Evolutionary conservation across 2,329 filamentous ascomycete species (phyloP).

Genomic region (Fusarium foetens): DNA sequence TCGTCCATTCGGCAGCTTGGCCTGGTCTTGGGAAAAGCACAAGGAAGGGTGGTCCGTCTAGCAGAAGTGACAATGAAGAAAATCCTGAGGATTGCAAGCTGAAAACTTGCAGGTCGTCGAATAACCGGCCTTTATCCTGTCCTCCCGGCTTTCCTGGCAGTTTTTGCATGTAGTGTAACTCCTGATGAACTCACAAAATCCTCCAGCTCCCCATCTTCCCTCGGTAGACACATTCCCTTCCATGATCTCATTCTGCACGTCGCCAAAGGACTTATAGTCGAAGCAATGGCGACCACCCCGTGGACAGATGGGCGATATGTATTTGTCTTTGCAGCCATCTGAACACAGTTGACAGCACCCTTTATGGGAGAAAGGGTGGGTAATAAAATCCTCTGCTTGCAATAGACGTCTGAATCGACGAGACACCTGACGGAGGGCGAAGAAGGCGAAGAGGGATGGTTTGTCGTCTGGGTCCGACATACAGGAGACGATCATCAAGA

Average conservation of each 20-base stretch:
- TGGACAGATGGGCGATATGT: neutral
- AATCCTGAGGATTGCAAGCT: rapidly evolving
- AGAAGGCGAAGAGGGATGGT: neutral
- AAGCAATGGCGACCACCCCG: neutral
- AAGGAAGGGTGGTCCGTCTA: rapidly evolving
- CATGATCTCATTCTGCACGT: too few species aligned
- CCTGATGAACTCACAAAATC: neutral
- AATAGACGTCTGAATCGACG: neutral
- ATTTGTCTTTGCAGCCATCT: neutral
- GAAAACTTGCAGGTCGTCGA: neutral
- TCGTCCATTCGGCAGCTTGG: neutral
- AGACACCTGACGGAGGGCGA: neutral
- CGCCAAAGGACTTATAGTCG: neutral
- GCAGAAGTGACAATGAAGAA: neutral
- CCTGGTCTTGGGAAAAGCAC: neutral
- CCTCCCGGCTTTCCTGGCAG: neutral
- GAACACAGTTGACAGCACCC: neutral
- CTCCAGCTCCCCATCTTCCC: neutral
- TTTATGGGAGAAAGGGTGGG: neutral
- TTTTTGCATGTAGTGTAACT: neutral
- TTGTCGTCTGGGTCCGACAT: neutral
- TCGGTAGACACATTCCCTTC: rapidly evolving
- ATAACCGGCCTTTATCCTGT: neutral
- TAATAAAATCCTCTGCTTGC: neutral
- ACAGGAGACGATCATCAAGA: neutral